phyloP scores from a whole-genome alignment of 2,329 filamentous ascomycete genomes.

The Trichoderma semiorbis region DNA sequence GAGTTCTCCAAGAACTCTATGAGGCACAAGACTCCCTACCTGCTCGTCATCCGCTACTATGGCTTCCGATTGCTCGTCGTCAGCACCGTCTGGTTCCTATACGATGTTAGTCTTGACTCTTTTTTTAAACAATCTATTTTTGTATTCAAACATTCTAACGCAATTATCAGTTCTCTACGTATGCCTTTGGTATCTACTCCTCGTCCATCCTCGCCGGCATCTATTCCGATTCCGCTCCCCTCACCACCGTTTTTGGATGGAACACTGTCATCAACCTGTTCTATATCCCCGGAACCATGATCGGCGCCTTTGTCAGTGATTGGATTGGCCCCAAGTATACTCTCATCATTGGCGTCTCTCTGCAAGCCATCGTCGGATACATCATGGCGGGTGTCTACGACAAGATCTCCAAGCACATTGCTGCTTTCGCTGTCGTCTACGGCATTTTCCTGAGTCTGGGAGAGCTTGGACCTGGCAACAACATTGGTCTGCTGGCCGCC shows the following conservation, averaged over 20 bases:
- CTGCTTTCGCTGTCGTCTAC: conserved; percentile 37
- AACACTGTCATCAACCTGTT: conserved; percentile 85
- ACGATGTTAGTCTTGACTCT: conserved; percentile 52
- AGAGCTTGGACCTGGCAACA: conserved; percentile 77
- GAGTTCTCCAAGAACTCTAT: conserved; percentile 71
- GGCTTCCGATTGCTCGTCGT: conserved; percentile 69
- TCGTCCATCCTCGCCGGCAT: conserved; percentile 68
- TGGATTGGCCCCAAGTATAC: conserved; percentile 74
- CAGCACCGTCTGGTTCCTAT: conserved; percentile 79
- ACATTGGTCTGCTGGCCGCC: conserved; percentile 81
- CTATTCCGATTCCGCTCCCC: conserved; percentile 53
- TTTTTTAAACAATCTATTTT: neutral
- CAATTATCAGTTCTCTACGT: conserved; percentile 62
- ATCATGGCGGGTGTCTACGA: conserved; percentile 81
- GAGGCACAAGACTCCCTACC: conserved; percentile 56
- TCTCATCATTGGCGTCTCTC: conserved; percentile 64
- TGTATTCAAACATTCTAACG: neutral
- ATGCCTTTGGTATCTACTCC: conserved; percentile 84
- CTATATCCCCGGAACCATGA: conserved; percentile 77
- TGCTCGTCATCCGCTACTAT: conserved; percentile 61
- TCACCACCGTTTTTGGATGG: conserved; percentile 84
- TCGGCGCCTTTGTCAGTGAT: conserved; percentile 75
- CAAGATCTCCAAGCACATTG: conserved; percentile 56
- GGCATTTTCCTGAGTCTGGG: conserved; percentile 39
- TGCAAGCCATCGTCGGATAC: conserved; percentile 78